phyloP scores from a whole-genome alignment of 192 early-diverging fungal species.

The Pecoramyces ruminantium region DNA sequence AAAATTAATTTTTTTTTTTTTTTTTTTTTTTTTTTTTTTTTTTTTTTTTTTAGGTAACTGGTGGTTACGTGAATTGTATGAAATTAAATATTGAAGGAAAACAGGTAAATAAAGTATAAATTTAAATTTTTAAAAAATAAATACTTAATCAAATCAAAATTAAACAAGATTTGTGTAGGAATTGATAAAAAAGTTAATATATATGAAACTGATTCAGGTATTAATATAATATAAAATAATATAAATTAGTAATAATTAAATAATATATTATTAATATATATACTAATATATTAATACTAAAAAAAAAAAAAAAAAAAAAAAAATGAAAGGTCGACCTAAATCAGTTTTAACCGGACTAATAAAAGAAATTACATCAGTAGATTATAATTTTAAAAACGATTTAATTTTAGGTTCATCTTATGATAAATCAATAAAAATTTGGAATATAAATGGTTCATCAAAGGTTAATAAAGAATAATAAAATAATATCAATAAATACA shows the following conservation, averaged over 20 bases:
- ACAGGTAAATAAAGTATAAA: no score
- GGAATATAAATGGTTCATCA: background rate
- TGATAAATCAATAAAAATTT: background rate
- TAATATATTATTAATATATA: no score
- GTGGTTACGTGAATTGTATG: background rate
- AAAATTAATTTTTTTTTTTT: no score
- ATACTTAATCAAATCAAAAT: no score
- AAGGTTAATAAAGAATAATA: background rate
- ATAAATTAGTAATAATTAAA: no score
- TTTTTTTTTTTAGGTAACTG: no score
- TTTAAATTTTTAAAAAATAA: no score
- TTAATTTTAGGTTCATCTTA: background rate
- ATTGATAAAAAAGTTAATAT: background rate
- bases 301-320: no score
- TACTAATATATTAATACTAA: no score
- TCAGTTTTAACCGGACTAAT: background rate
- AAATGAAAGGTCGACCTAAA: background rate
- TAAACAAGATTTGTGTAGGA: background rate
- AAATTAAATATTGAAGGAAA: background rate
- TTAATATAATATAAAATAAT: no score
- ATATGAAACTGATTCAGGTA: background rate
- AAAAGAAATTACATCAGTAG: background rate
- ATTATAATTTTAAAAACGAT: background rate
- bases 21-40: no score
- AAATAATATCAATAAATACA: no score